Conservation (phyloP, 2,329 filamentous ascomycete genomes). For the Fusarium nygamai region DNA sequence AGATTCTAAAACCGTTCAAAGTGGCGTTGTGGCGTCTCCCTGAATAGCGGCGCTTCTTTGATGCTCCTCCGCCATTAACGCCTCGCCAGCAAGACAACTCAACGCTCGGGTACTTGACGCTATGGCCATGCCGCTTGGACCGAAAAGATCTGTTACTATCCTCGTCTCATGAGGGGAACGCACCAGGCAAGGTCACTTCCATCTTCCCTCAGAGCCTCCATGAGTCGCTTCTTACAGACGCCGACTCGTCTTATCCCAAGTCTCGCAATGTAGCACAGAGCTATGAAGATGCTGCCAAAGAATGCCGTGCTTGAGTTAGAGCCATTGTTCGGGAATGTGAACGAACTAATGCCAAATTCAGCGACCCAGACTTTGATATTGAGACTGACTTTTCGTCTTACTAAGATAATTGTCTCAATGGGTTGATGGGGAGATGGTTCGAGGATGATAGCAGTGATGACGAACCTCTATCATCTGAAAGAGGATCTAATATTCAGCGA, state of each 20-base stretch:
- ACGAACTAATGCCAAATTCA: conserved; percentile 58
- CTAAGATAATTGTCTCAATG: conserved; percentile 51
- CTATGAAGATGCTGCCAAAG: conserved; percentile 53
- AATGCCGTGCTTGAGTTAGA: conserved; percentile 53
- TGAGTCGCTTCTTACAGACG: conserved; percentile 39
- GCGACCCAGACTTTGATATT: conserved; percentile 57
- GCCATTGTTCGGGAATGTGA: conserved; percentile 54
- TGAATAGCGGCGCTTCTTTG: not conserved
- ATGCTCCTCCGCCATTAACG: too few relatives aligned
- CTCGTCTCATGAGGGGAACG: too few relatives aligned
- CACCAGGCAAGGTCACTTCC: conserved; percentile 56
- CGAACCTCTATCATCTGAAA: not conserved
- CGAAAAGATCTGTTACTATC: too few relatives aligned
- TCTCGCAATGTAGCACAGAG: conserved; percentile 53
- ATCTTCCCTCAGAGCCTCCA: conserved; percentile 56
- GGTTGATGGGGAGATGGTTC: conserved; percentile 38
- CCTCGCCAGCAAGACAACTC: not conserved
- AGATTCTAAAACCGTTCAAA: too few relatives aligned
- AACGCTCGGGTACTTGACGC: not conserved
- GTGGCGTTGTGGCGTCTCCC: not conserved
- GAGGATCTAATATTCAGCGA: not conserved
- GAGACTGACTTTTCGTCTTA: conserved; percentile 51
- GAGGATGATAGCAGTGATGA: conserved; percentile 25
- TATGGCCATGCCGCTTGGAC: not conserved
- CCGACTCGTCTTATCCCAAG: conserved; percentile 38